These are phyloP conservation scores for Elaeis oleifera DNA, from an alignment of 202 grass and related monocot species.

Conservation along the genomic window DNA sequence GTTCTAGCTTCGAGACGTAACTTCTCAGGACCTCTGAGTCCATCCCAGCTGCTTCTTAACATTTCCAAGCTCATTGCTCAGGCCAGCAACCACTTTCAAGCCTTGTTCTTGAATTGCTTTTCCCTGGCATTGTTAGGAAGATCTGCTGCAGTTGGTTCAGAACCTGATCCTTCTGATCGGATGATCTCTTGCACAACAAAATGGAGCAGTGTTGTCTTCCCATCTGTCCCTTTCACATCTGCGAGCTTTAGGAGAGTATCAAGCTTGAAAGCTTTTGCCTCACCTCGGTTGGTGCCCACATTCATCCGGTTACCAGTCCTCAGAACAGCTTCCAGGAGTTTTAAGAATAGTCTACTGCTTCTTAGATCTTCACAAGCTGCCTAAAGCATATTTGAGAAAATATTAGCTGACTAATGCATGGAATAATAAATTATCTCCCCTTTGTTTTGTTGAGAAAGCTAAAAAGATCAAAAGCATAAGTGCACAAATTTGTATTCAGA, in stretches of 20 bases:
- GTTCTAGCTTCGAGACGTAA: neutral
- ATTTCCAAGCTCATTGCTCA: slow-evolving; percentile 8
- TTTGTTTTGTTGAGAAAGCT: no score
- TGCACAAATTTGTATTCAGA: no score
- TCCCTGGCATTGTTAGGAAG: neutral
- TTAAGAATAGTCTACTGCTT: slow-evolving; percentile 6
- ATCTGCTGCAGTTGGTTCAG: neutral
- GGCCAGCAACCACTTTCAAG: neutral
- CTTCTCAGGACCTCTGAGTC: neutral
- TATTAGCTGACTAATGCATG: no score
- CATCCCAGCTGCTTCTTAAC: slow-evolving; percentile 13
- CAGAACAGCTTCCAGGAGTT: slow-evolving; percentile 1
- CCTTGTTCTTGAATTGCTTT: neutral
- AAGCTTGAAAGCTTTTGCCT: slow-evolving; percentile 10
- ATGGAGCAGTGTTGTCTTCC: slow-evolving; percentile 5
- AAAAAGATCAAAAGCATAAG: no score
- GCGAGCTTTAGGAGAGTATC: slow-evolving; percentile 3
- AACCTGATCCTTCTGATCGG: neutral
- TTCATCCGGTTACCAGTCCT: slow-evolving; percentile 8
- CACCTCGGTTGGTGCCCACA: neutral
- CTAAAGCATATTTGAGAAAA: neutral
- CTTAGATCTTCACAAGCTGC: slow-evolving; percentile 14
- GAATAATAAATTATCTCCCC: no score
- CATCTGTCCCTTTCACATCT: slow-evolving; percentile 10
- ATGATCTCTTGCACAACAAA: slow-evolving; percentile 17